Percentiles rank a stretch among this genome's conserved stretches.
Conservation (phyloP, 2,329 filamentous ascomycete species). For the Calycina marina region DNA sequence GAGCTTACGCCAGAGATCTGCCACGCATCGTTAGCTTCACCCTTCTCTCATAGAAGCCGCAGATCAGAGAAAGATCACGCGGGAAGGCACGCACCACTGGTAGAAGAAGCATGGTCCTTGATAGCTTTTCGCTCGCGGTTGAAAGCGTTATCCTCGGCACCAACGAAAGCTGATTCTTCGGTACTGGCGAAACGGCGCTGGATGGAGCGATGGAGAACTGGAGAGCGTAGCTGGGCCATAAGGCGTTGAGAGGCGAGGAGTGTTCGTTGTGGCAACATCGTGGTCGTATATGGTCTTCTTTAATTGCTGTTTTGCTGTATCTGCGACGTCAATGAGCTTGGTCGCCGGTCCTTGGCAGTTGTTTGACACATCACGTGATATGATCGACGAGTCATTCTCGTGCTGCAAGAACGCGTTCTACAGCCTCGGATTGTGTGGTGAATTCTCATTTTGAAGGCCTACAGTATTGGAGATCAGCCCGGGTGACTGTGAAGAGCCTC, state of each 20-base stretch:
- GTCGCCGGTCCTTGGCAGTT: too few species aligned
- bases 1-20: slow-evolving; percentile 91
- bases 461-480: too few species aligned
- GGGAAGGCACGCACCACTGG: slow-evolving; percentile 51
- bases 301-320: slow-evolving; percentile 15
- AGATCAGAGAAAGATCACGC: not conserved
- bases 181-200: slow-evolving; percentile 62
- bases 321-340: too few species aligned
- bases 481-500: too few species aligned
- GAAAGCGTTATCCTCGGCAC: slow-evolving; percentile 73
- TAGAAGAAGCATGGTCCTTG: slow-evolving; percentile 76
- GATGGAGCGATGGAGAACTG: slow-evolving; percentile 37
- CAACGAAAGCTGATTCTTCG: slow-evolving; percentile 37
- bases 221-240: slow-evolving; percentile 40
- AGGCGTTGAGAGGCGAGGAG: slow-evolving; percentile 49
- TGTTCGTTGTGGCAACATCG: slow-evolving; percentile 51
- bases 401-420: too few species aligned
- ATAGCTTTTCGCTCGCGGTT: slow-evolving; percentile 81
- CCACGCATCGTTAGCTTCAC: slow-evolving; percentile 23
- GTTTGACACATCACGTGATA: too few species aligned
- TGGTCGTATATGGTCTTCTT: slow-evolving; percentile 14
- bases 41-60: not conserved
- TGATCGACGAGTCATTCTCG: too few species aligned
- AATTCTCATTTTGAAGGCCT: too few species aligned
- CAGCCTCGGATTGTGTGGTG: too few species aligned